Percentiles rank a stretch among this genome's conserved stretches.
These are phyloP conservation scores for Malassezia dermatis DNA, from an alignment of 1,284 basidiomycete genomes.

Conservation along the genomic window DNA sequence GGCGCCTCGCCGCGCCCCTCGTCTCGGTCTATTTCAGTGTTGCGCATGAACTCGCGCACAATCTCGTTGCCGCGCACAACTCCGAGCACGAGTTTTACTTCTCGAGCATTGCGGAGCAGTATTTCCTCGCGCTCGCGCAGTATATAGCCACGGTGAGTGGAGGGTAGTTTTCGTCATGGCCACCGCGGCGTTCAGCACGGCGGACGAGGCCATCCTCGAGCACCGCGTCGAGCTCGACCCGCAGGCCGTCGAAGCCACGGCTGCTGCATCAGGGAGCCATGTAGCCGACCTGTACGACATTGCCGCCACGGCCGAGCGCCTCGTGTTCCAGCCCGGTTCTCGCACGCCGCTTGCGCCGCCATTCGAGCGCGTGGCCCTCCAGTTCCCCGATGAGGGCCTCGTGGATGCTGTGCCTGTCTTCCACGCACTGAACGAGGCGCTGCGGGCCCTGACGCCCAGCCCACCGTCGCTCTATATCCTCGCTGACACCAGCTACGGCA, in stretches of 20 bases:
- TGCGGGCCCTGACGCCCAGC: constrained; percentile 51
- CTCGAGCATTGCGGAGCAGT: constrained; percentile 71
- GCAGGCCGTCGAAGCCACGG: constrained; percentile 29
- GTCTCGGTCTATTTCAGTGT: constrained; percentile 81
- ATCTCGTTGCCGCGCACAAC: constrained; percentile 62
- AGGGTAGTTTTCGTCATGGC: constrained; percentile 4
- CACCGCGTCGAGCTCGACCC: constrained; percentile 29
- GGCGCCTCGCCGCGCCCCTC: constrained; percentile 59
- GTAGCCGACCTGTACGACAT: constrained; percentile 37
- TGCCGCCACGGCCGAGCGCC: constrained; percentile 19
- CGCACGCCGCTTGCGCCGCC: constrained; percentile 2
- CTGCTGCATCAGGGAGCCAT: constrained; percentile 23
- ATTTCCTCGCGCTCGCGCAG: constrained; percentile 48
- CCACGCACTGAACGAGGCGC: constrained; percentile 50
- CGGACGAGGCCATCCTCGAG: constrained; percentile 39
- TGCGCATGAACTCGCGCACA: constrained; percentile 74
- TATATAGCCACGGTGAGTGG: constrained; percentile 19
- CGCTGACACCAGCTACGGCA: constrained; percentile 94
- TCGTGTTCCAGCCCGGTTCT: background rate
- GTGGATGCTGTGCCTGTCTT: constrained; percentile 77
- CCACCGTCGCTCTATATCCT: constrained; percentile 65
- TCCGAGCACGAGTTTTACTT: constrained; percentile 78
- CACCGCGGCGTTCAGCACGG: constrained; percentile 23
- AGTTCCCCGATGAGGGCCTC: constrained; percentile 90
- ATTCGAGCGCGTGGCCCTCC: constrained; percentile 56